phyloP scores from a whole-genome alignment of 768 basidiomycete species.

The Phaeolepiota aurea region DNA sequence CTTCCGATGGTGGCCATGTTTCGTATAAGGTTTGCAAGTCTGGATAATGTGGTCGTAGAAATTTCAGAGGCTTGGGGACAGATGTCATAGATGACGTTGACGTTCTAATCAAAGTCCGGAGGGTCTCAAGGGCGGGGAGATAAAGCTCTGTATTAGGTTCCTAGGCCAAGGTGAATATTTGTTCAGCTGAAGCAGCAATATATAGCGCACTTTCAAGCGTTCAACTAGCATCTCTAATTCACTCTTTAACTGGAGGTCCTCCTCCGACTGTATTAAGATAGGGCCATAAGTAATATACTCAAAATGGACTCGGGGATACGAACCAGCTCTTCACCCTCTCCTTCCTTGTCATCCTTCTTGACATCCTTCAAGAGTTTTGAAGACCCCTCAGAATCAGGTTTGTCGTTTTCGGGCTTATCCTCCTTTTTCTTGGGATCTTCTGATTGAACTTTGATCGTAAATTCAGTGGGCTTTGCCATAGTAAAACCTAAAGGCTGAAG shows the following conservation, averaged over 20 bases:
- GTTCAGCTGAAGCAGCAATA: constrained; percentile 3
- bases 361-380: constrained; percentile 48
- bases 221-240: constrained; percentile 98
- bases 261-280: constrained; percentile 66
- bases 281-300: constrained; percentile 1
- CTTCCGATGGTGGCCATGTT: constrained; percentile 67
- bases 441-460: constrained; percentile 55
- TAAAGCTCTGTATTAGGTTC: constrained; percentile 84
- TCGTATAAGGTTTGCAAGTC: constrained; percentile 79
- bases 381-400: constrained; percentile 29
- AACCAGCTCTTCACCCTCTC: constrained; percentile 76
- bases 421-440: constrained; percentile 73
- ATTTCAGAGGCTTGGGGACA: constrained; percentile 97
- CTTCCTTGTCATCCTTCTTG: constrained; percentile 41
- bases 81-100: constrained; percentile 99
- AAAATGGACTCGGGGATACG: constrained; percentile 29
- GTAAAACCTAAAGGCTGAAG: constrained; percentile 3
- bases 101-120: constrained; percentile 89
- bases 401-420: constrained; percentile 34
- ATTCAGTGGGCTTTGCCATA: constrained; percentile 56
- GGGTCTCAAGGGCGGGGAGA: constrained; percentile 84
- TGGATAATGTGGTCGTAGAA: constrained; percentile 90
- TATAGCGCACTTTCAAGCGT: constrained; percentile 68
- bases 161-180: constrained; percentile 31
- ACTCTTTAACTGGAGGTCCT: constrained; percentile 86